A percentile compares a stretch with the other conserved stretches of the same genome.
Evolutionary conservation across 371 early-diverging fungal species (phyloP).

Genomic region (Mortierella sp.): DNA sequence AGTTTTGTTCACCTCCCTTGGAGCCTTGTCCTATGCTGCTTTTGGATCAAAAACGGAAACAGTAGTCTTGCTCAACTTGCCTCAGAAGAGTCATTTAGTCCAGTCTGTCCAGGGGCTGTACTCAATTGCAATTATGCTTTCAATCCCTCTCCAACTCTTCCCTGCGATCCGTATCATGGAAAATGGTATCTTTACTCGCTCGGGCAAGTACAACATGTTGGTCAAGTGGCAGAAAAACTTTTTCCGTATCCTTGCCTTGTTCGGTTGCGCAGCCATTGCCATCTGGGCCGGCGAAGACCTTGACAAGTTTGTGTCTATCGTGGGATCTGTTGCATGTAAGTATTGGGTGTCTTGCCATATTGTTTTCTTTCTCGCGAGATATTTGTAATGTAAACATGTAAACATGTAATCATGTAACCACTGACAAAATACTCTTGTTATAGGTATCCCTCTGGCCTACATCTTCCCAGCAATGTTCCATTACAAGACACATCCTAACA

Average conservation of each 20-base stretch:
- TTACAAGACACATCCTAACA: conserved; percentile 67
- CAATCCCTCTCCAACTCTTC: conserved; percentile 87
- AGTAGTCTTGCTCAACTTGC: conserved; percentile 84
- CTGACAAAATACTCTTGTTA: neutral
- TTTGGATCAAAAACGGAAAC: conserved; percentile 86
- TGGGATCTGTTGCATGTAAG: conserved; percentile 81
- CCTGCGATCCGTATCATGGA: conserved; percentile 91
- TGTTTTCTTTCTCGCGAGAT: neutral
- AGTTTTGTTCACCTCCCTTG: conserved; percentile 78
- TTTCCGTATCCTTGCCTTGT: conserved; percentile 75
- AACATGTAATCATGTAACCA: too few species aligned
- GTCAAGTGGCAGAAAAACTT: conserved; percentile 94
- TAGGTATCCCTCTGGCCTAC: conserved; percentile 78
- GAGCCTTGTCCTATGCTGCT: conserved; percentile 83
- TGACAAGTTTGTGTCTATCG: conserved; percentile 87
- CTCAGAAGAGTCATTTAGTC: conserved; percentile 71
- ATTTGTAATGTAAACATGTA: too few species aligned
- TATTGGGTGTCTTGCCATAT: neutral
- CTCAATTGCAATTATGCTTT: conserved; percentile 87
- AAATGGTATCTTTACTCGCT: conserved; percentile 74
- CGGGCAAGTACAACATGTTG: conserved; percentile 72
- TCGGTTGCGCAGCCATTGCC: conserved; percentile 77
- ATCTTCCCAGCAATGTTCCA: conserved; percentile 91
- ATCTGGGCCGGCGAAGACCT: conserved; percentile 81
- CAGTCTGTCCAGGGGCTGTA: conserved; percentile 82